phyloP scores from a whole-genome alignment of 192 early-diverging fungal genomes.

The Jimgerdemannia flammicorona region DNA sequence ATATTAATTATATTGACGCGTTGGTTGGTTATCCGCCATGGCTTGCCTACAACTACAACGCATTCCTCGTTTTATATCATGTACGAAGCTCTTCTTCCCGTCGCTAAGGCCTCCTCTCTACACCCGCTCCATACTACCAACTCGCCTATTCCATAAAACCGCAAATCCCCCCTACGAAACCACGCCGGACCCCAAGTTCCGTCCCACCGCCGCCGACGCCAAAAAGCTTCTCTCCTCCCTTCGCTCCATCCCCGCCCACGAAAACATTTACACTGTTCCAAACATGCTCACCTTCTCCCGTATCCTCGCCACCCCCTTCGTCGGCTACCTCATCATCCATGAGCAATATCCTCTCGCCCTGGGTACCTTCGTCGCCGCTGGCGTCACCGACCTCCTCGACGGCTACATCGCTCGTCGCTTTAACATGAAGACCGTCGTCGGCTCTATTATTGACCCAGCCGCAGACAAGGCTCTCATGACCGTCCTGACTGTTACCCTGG shows the following conservation, averaged over 20 bases:
- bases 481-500: conserved; percentile 74
- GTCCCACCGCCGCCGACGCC: not conserved
- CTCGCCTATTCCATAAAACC: too few relatives aligned
- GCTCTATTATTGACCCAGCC: conserved; percentile 88
- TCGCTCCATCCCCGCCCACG: conserved; percentile 16
- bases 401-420: conserved; percentile 86
- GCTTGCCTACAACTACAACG: too few relatives aligned
- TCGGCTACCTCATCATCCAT: conserved; percentile 85
- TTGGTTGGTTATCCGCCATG: too few relatives aligned
- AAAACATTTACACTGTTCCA: conserved; percentile 90
- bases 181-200: not conserved
- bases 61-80: too few relatives aligned
- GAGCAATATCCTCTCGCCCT: conserved; percentile 70
- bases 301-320: conserved; percentile 75
- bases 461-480: conserved; percentile 96
- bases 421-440: conserved; percentile 82
- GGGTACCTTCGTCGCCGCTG: conserved; percentile 73
- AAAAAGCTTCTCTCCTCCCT: not conserved
- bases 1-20: too few relatives aligned
- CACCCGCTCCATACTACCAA: too few relatives aligned
- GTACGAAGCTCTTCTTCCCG: too few relatives aligned
- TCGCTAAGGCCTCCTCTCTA: too few relatives aligned
- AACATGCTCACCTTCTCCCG: conserved; percentile 84
- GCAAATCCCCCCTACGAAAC: too few relatives aligned
- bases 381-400: conserved; percentile 84